Conservation (phyloP, 2,329 filamentous ascomycete genomes). For the Juglanconis oblonga region DNA sequence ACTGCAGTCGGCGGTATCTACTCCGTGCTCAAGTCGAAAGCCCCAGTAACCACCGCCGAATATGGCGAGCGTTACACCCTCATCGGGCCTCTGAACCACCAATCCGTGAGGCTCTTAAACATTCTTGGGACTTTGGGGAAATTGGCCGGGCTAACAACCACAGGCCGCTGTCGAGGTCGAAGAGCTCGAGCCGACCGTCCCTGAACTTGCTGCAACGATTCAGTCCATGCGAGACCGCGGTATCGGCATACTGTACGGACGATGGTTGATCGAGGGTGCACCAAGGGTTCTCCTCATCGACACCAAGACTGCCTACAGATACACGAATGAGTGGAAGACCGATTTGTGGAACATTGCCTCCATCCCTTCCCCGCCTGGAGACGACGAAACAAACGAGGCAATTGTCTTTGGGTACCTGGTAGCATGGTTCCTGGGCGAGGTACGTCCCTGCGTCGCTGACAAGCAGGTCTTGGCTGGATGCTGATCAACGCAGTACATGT, state of each 20-base stretch:
- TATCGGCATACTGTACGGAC: slow-evolving; percentile 84
- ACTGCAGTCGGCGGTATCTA: slow-evolving; percentile 90
- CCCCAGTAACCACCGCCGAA: slow-evolving; percentile 93
- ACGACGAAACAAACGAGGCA: slow-evolving; percentile 95
- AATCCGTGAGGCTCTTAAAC: slow-evolving; percentile 62
- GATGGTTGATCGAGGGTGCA: slow-evolving; percentile 97
- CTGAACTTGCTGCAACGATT: slow-evolving; percentile 77
- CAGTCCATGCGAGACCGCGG: slow-evolving; percentile 90
- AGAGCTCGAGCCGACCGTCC: slow-evolving; percentile 79
- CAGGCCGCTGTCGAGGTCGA: slow-evolving; percentile 98
- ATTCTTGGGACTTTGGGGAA: no score
- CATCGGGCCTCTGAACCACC: slow-evolving; percentile 88
- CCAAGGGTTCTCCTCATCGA: slow-evolving; percentile 92
- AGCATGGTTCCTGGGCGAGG: slow-evolving; percentile 97
- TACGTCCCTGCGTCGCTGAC: slow-evolving; percentile 39
- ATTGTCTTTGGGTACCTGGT: slow-evolving; percentile 97
- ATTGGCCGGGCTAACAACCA: slow-evolving; percentile 19
- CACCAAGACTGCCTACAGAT: slow-evolving; percentile 87
- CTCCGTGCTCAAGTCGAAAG: slow-evolving; percentile 98
- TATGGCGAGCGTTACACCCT: slow-evolving; percentile 98
- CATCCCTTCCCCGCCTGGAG: slow-evolving; percentile 87
- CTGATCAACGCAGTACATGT: slow-evolving; percentile 67
- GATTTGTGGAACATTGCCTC: slow-evolving; percentile 91
- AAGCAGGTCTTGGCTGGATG: slow-evolving; percentile 16
- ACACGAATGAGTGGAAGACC: slow-evolving; percentile 93